A percentile compares a stretch with the other conserved stretches of the same genome.
phyloP scores from a whole-genome alignment of 495 filamentous ascomycete genomes.

The Aspergillus nidulans region DNA sequence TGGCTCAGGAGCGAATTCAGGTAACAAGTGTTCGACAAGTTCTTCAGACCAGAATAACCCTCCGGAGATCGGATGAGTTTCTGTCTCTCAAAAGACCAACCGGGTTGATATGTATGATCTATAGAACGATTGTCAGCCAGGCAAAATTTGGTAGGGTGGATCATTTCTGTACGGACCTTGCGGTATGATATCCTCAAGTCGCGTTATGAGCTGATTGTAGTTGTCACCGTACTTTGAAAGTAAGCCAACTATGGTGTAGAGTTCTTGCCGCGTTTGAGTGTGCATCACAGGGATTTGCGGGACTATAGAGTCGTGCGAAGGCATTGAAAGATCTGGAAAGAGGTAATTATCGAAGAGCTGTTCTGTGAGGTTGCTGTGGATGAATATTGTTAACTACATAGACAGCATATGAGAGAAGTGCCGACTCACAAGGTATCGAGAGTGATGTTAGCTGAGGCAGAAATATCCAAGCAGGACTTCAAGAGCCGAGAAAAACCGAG shows the following conservation, averaged over 20 bases:
- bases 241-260: constrained; percentile 59
- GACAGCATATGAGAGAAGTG: neutral
- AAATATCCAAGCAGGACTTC: constrained; percentile 45
- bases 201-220: constrained; percentile 47
- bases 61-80: constrained; percentile 68
- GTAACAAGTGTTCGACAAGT: constrained; percentile 96
- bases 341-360: constrained; percentile 64
- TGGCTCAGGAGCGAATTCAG: constrained; percentile 94
- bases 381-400: constrained; percentile 1
- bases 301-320: constrained; percentile 17
- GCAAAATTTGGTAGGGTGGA: neutral
- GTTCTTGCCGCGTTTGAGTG: constrained; percentile 51
- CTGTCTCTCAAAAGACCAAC: constrained; percentile 56
- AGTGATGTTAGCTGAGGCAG: constrained; percentile 37
- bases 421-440: constrained; percentile 35
- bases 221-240: constrained; percentile 54
- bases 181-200: constrained; percentile 50
- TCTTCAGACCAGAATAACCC: constrained; percentile 78
- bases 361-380: constrained; percentile 42
- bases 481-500: constrained; percentile 45
- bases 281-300: constrained; percentile 49
- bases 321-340: constrained; percentile 55
- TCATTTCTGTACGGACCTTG: constrained; percentile 27
- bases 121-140: neutral
- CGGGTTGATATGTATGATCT: constrained; percentile 54